Base-by-base conservation (phyloP, 2,329 filamentous ascomycete genomes). In the Tympanopsis confertula region DNA sequence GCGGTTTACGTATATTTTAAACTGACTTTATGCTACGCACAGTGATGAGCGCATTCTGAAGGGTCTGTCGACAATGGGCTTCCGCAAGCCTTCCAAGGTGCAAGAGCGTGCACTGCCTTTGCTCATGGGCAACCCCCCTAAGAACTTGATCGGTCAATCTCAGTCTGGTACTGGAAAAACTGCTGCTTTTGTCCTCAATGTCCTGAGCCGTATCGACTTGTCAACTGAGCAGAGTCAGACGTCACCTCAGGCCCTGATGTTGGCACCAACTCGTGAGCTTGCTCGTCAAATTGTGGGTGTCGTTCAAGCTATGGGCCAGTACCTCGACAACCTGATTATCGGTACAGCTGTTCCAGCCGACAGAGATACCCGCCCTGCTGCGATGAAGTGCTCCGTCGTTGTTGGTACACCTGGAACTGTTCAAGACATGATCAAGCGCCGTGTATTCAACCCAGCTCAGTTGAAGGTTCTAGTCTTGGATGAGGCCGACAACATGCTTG, bases 101-200 rank as follows among this genome's bases (percentile, higher is more conserved):
- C 81, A 86, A 57, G 81, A 85, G 54, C 74, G 74, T 47, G 80
- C 81, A 3, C 66, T 86, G 4, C 81, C 81, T 26, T 65, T 85
- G 22, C 68, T 86, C 14, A 64, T 86, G 45, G 56, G 63, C 43
- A 65, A 82, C 48, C 79, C 80, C 12, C 69, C 79, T 0, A 64
- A 63, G 41, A 85, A 86, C 54, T 70, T 85, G 61, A 82, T 86
- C 51, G 81, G 78, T 10, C 81, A 86, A 54, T 86, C 81, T 20
- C 81, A 85, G 53, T 86, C 81, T 2, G 81, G 81, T 45, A 86
- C 81, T 15, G 81, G 81, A 47, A 86, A 86, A 59, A 86, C 81
- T 1, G 81, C 81, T 5, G 81, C 81, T n/a, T 86, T 86, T 54
- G 74, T 78, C 2, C 66, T 85, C 42, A 84, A 83, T 47, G 78